A percentile compares a stretch with the other conserved stretches of the same genome.
phyloP scores from a whole-genome alignment of 2,329 filamentous ascomycete species.

The Fusarium sp. region DNA sequence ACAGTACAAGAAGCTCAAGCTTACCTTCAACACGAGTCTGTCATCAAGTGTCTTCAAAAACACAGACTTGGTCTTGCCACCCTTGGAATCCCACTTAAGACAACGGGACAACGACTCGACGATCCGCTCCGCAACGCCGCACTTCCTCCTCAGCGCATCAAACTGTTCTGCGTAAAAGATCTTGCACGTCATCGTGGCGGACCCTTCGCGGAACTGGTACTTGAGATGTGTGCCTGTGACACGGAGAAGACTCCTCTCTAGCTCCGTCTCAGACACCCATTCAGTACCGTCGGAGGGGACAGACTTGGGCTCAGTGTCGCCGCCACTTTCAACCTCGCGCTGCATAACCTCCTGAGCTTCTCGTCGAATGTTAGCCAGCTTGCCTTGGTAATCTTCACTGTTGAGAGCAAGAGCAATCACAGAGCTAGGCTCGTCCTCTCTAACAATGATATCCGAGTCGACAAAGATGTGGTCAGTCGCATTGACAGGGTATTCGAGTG shows the following conservation, averaged over 20 bases:
- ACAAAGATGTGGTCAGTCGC: conserved; percentile 93
- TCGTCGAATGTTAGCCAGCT: conserved; percentile 72
- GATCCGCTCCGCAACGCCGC: conserved; percentile 90
- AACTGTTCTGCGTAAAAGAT: conserved; percentile 99
- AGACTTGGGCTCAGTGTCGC: conserved; percentile 44
- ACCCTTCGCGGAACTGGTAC: conserved; percentile 92
- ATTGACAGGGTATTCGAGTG: conserved; percentile 89
- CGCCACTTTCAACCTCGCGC: conserved; percentile 47
- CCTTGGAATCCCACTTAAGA: conserved; percentile 97
- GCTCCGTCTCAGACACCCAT: conserved; percentile 68
- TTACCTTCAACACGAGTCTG: conserved; percentile 82
- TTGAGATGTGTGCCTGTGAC: conserved; percentile 91
- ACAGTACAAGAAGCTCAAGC: conserved; percentile 35
- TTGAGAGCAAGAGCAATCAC: conserved; percentile 92
- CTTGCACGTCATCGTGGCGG: conserved; percentile 96
- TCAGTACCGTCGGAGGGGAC: conserved; percentile 50
- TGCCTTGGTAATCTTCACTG: conserved; percentile 84
- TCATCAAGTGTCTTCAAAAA: conserved; percentile 97
- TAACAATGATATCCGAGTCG: conserved; percentile 95
- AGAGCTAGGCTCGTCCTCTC: conserved; percentile 96
- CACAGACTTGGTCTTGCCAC: conserved; percentile 96
- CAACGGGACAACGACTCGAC: conserved; percentile 94
- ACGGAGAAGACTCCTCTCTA: conserved; percentile 85
- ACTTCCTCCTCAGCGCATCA: conserved; percentile 90
- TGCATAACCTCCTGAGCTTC: conserved; percentile 56